Conservation (phyloP, 805 yeast species). For the Starmerella vitae region DNA sequence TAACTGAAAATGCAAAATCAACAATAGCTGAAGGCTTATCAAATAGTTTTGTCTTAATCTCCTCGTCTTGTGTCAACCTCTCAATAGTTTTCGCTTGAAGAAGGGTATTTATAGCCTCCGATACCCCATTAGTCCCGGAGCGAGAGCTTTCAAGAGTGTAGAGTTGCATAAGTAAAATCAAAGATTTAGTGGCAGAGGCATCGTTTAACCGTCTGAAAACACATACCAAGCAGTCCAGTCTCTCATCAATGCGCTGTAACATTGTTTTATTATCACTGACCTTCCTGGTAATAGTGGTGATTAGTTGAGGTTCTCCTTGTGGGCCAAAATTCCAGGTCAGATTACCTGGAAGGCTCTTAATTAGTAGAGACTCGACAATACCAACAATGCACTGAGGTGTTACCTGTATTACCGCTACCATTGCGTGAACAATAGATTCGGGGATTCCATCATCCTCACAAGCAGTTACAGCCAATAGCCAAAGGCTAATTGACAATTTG, state of each 20-base stretch:
- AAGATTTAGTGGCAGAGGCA: slow-evolving; percentile 32
- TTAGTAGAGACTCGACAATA: slow-evolving; percentile 2
- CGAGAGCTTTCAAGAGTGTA: slow-evolving; percentile 26
- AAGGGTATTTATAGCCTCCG: slow-evolving; percentile 25
- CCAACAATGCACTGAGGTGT: neutral
- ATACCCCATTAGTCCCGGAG: slow-evolving; percentile 31
- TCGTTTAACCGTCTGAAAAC: slow-evolving; percentile 41
- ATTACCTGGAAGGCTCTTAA: slow-evolving; percentile 1
- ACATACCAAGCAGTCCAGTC: slow-evolving; percentile 32
- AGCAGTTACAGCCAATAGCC: slow-evolving; percentile 6
- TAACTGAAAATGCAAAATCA: slow-evolving; percentile 34
- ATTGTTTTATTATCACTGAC: neutral
- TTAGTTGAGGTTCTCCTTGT: slow-evolving; percentile 4
- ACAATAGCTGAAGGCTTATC: slow-evolving; percentile 46
- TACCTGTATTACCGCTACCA: slow-evolving; percentile 2
- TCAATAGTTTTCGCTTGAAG: slow-evolving; percentile 25
- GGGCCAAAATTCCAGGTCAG: slow-evolving; percentile 3
- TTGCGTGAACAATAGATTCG: neutral
- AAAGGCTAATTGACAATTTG: neutral
- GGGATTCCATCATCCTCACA: neutral
- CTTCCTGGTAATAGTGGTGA: neutral
- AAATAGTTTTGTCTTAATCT: slow-evolving; percentile 43
- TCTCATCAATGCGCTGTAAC: slow-evolving; percentile 29
- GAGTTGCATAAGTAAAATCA: slow-evolving; percentile 43
- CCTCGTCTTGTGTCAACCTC: slow-evolving; percentile 4